These are phyloP conservation scores for Plectranthus barbatus DNA, from an alignment of 257 asterid species.

Conservation along the genomic window DNA sequence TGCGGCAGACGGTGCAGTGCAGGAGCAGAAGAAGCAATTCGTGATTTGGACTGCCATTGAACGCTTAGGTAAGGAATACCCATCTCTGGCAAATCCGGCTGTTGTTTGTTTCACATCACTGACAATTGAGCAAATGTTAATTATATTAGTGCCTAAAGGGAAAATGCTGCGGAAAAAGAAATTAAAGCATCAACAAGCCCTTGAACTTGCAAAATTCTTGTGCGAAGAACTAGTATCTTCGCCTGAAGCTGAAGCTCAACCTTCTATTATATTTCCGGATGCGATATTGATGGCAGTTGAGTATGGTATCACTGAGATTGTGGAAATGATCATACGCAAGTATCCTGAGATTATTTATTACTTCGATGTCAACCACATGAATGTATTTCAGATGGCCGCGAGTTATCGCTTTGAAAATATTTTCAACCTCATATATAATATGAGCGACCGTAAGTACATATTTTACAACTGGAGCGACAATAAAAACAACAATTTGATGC, in stretches of 20 bases:
- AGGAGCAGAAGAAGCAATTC: not conserved
- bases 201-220: not conserved
- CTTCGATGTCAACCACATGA: not conserved
- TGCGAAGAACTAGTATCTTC: not conserved
- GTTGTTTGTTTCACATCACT: no score
- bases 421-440: not conserved
- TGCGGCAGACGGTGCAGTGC: not conserved
- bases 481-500: not conserved
- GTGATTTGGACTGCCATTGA: not conserved
- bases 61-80: not conserved
- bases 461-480: not conserved
- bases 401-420: slow-evolving; percentile 12
- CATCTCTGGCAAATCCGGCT: no score
- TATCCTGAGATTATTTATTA: not conserved
- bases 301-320: slow-evolving; percentile 1
- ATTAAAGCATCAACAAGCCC: not conserved
- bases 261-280: not conserved
- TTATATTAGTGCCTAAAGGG: not conserved
- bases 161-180: not conserved
- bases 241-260: not conserved
- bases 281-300: not conserved
- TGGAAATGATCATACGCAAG: not conserved
- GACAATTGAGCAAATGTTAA: no score
- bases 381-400: not conserved
- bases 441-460: not conserved